These are phyloP conservation scores for Barnettozyma pratensis DNA, from an alignment of 805 yeast species.

Conservation along the genomic window DNA sequence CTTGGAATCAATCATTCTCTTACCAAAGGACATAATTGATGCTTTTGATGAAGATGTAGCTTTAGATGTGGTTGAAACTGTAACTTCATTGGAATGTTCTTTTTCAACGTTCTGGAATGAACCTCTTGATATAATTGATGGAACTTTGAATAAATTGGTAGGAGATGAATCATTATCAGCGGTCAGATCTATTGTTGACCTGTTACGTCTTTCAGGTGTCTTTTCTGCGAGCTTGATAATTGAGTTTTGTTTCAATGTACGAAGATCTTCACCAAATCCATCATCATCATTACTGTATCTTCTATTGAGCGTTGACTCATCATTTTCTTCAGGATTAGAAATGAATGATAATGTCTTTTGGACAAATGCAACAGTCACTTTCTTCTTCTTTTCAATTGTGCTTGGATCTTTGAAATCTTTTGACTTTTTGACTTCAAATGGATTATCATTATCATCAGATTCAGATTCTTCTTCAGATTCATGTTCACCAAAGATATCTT, in stretches of 20 bases:
- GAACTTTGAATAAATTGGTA: conserved; percentile 24
- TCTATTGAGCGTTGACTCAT: conserved; percentile 22
- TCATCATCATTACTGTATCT: conserved; percentile 24
- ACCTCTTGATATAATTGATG: conserved; percentile 36
- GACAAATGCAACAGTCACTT: conserved; percentile 49
- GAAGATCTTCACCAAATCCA: conserved; percentile 40
- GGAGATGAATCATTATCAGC: conserved; percentile 17
- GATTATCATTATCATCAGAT: conserved; percentile 25
- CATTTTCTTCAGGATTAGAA: conserved; percentile 26
- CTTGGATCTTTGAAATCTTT: conserved; percentile 20
- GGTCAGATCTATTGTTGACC: conserved; percentile 15
- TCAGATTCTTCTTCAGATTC: conserved; percentile 24
- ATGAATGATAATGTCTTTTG: conserved; percentile 53
- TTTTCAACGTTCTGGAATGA: conserved; percentile 35
- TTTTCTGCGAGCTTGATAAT: conserved; percentile 27
- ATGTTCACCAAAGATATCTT: conserved; percentile 27
- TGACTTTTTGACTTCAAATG: conserved; percentile 25
- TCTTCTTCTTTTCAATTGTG: conserved; percentile 26
- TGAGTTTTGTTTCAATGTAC: conserved; percentile 40
- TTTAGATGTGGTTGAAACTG: conserved; percentile 47
- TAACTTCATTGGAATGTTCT: conserved; percentile 38
- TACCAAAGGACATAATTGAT: conserved; percentile 51
- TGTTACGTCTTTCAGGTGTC: conserved; percentile 21
- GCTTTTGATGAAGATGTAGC: conserved; percentile 52
- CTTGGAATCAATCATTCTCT: conserved; percentile 14